These are phyloP conservation scores for Aspergillus proliferans DNA, from an alignment of 2,329 filamentous ascomycete species.

Conservation along the genomic window DNA sequence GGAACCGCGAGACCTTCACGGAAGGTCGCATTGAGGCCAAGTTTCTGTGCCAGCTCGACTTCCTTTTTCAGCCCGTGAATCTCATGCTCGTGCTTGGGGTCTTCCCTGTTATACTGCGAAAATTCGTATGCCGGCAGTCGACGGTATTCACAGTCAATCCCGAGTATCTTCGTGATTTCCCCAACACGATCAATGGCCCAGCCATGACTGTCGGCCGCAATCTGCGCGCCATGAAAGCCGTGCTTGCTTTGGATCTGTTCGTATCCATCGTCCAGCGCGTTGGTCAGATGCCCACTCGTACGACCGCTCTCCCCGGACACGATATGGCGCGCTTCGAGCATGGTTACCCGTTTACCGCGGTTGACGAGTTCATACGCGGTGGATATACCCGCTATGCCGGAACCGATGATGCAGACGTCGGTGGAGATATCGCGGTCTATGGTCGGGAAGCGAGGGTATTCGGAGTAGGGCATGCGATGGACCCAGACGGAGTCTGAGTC, in stretches of 20 bases:
- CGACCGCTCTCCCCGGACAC: conserved; percentile 48
- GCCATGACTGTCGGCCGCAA: conserved; percentile 49
- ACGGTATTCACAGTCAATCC: conserved; percentile 54
- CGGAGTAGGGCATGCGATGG: conserved; percentile 42
- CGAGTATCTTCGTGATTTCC: conserved; percentile 43
- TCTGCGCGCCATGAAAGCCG: conserved; percentile 43
- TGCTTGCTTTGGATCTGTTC: conserved; percentile 48
- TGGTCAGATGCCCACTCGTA: conserved; percentile 51
- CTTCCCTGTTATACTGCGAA: conserved; percentile 42
- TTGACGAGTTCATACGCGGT: conserved; percentile 49
- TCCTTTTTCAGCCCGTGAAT: conserved; percentile 43
- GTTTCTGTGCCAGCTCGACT: conserved; percentile 36
- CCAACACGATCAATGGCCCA: conserved; percentile 51
- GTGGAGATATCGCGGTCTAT: conserved; percentile 41
- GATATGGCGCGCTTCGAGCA: conserved; percentile 52
- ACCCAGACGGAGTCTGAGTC: conserved; percentile 50
- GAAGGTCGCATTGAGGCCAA: conserved; percentile 37
- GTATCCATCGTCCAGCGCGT: conserved; percentile 51
- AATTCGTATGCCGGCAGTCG: conserved; percentile 45
- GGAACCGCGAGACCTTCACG: conserved; percentile 42
- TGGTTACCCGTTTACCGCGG: conserved; percentile 44
- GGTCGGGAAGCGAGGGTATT: conserved; percentile 39
- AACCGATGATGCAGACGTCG: conserved; percentile 48
- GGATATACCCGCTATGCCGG: conserved; percentile 49
- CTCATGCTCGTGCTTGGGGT: conserved; percentile 42